Percentiles rank a stretch among this genome's conserved stretches.
Evolutionary conservation across 306 rosid genomes (phyloP).

Genomic region (Fagus crenata): DNA sequence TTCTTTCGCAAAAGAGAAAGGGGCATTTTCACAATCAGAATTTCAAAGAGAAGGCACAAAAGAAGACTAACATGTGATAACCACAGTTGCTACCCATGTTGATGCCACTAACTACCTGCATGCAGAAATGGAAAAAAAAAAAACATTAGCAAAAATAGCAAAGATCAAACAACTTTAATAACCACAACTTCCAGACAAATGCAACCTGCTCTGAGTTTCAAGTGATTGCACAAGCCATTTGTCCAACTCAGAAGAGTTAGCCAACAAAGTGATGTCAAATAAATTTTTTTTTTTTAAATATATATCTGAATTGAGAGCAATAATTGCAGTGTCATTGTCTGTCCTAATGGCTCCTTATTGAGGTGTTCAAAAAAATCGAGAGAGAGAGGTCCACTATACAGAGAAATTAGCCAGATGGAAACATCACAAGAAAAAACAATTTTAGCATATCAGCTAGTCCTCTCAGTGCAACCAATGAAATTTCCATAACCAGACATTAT

Average conservation of each 20-base stretch:
- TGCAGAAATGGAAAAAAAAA: conserved; percentile 14
- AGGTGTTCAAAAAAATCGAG: not conserved
- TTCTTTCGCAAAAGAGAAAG: not conserved
- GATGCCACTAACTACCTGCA: conserved; percentile 92
- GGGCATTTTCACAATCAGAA: not conserved
- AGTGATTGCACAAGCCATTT: conserved; percentile 2
- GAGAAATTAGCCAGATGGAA: not conserved
- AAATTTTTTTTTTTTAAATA: no score
- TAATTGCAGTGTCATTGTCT: not conserved
- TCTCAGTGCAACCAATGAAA: conserved; percentile 5
- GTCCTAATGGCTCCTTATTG: not conserved
- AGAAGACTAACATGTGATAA: conserved; percentile 65
- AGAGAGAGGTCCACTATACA: not conserved
- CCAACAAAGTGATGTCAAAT: not conserved
- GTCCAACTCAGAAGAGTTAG: not conserved
- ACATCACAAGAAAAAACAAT: not conserved
- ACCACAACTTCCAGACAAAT: conserved; percentile 1
- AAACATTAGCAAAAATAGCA: conserved; percentile 23
- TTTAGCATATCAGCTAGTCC: not conserved
- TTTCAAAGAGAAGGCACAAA: not conserved
- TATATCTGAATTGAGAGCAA: conserved; percentile 2
- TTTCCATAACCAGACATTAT: not conserved
- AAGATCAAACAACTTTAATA: conserved; percentile 5
- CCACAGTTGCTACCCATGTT: conserved; percentile 95
- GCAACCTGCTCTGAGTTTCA: not conserved